phyloP scores from a whole-genome alignment of 345 rosid species.

The Lumnitzera littorea region DNA sequence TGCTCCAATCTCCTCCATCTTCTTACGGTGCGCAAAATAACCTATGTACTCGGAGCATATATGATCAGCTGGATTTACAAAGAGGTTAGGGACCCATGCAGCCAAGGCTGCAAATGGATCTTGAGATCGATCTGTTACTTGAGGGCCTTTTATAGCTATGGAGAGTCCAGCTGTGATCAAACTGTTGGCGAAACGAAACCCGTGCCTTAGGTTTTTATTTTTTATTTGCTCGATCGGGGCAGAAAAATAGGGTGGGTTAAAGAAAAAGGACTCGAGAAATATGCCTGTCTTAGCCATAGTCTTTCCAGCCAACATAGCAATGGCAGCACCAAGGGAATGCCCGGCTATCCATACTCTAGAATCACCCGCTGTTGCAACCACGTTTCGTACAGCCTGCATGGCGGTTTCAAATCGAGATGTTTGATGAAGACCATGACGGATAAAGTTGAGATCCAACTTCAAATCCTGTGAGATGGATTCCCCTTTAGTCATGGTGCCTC shows the following conservation, averaged over 20 bases:
- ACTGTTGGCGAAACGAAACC: constrained; percentile 61
- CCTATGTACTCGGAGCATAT: constrained; percentile 77
- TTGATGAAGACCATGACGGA: constrained; percentile 56
- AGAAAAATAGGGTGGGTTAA: constrained; percentile 80
- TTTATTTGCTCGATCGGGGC: constrained; percentile 70
- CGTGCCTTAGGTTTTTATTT: constrained; percentile 52
- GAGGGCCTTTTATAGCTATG: constrained; percentile 38
- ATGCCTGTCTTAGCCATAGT: constrained; percentile 54
- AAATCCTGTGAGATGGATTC: constrained; percentile 65
- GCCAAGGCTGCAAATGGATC: constrained; percentile 50
- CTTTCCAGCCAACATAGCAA: constrained; percentile 75
- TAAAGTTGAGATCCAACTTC: constrained; percentile 49
- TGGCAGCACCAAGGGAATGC: constrained; percentile 85
- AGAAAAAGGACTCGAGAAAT: constrained; percentile 56
- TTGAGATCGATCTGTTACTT: constrained; percentile 22
- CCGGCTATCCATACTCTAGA: constrained; percentile 88
- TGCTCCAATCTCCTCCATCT: constrained; percentile 77
- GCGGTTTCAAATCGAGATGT: constrained; percentile 76
- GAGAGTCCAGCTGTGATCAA: constrained; percentile 83
- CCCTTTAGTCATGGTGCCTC: constrained; percentile 71
- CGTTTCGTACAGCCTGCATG: constrained; percentile 60
- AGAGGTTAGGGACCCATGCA: constrained; percentile 58
- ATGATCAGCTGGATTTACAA: constrained; percentile 58
- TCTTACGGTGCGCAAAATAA: constrained; percentile 79
- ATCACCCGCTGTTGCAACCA: constrained; percentile 55